Conservation (phyloP, 1,284 basidiomycete genomes). For the Earliella scabrosa region DNA sequence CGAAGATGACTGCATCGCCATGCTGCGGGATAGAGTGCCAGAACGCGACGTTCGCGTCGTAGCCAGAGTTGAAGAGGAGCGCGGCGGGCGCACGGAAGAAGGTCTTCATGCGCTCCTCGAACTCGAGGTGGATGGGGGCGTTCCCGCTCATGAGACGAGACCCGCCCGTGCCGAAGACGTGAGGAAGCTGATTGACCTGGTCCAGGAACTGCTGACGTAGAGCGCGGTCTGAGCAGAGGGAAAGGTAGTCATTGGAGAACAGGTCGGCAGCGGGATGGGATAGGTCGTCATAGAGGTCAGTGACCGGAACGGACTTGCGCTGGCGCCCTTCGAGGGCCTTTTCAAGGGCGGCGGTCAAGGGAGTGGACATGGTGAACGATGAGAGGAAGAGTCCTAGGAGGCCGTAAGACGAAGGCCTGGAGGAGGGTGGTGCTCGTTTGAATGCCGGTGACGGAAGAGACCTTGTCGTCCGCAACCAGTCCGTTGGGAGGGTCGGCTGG, state of each 20-base stretch:
- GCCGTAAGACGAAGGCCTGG: too few relatives aligned
- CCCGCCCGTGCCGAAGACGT: conserved; percentile 83
- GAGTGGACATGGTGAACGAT: background rate
- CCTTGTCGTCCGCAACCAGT: too few relatives aligned
- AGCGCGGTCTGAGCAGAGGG: conserved; percentile 62
- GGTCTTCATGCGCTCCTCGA: conserved; percentile 46
- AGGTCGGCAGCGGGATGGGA: conserved; percentile 53
- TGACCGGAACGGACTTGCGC: background rate
- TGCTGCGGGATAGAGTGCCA: conserved; percentile 81
- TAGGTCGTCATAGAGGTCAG: background rate
- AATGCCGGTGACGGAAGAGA: too few relatives aligned
- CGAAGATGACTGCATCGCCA: conserved; percentile 79
- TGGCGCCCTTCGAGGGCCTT: background rate
- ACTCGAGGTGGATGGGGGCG: conserved; percentile 56
- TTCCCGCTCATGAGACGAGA: conserved; percentile 82
- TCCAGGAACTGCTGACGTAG: conserved; percentile 60
- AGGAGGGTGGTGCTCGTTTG: too few relatives aligned
- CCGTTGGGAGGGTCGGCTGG: too few relatives aligned
- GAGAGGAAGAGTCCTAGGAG: background rate
- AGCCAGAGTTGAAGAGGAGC: conserved; percentile 91
- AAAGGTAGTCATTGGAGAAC: conserved; percentile 92
- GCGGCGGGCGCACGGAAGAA: conserved; percentile 70
- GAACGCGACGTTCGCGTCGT: conserved; percentile 58
- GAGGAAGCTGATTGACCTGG: conserved; percentile 50
- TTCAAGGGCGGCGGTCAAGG: background rate